Evolutionary conservation across 768 basidiomycete genomes (phyloP), one percentile per base, ranked within the genome.

Genomic region (Antrodiella citrinella): DNA sequence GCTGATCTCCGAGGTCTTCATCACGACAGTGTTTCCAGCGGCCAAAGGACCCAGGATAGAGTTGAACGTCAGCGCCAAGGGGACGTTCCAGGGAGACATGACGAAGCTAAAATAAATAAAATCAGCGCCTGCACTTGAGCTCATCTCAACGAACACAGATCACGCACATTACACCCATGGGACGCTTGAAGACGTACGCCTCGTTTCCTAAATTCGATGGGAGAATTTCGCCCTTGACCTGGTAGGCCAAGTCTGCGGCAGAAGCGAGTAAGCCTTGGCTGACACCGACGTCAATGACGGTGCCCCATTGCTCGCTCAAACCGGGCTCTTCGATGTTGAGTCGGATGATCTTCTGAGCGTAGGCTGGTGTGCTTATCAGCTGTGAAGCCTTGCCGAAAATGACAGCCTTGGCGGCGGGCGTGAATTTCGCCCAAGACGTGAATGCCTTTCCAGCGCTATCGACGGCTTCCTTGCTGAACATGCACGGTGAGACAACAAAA

Each of bases 31-130:
- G 57, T 78, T 78, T 0, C 77, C 77, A 43, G 74, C 74, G 1
- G 77, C 57, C 18, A 78, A 57, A 0, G 76, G 71, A 3, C 69
- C 58, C 2, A 67, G 64, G 23, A 74, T 58, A 0, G 75, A 70
- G 22, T 75, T 63, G 5, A 77, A 46, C 1, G 71, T 66, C 20
- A 80, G 61, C 2, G 57, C 54, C 7, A 72, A 53, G 0, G 78
- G 73, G 1, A 72, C 73, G 51, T 78, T 78, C 77, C 76, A 78
- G 2, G 77, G 76, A 0, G 72, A 67, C 4, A 77, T 77, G 4
- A 69, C 69, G 45, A 77, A 67, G 23, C 76, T 78, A 15, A 46
- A 23, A 23, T 18, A n/a, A n/a, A n/a, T n/a, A n/a, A n/a, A n/a
- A n/a, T n/a, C n/a, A n/a, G n/a, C n/a, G n/a, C n/a, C n/a, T n/a